phyloP scores from a whole-genome alignment of 2,329 filamentous ascomycete genomes.

The Monosporascus ibericus region DNA sequence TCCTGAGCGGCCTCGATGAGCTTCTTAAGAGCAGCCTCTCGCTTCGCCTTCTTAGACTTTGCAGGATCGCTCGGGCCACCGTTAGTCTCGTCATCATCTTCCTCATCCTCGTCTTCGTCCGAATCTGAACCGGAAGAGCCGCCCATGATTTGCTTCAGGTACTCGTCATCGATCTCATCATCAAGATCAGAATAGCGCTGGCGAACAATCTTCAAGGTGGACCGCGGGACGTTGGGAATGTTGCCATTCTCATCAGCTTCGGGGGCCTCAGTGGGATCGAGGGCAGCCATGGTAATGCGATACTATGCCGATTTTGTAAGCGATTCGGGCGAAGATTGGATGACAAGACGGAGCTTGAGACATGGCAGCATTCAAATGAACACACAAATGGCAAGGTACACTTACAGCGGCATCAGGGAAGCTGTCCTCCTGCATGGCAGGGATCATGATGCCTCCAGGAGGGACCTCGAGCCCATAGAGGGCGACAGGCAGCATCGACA shows the following conservation, averaged over 20 bases:
- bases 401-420: constrained; percentile 74
- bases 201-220: constrained; percentile 88
- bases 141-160: constrained; percentile 49
- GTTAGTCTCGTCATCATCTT: constrained; percentile 67
- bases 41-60: constrained; percentile 82
- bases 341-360: background rate
- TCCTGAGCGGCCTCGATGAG: constrained; percentile 63
- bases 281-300: constrained; percentile 96
- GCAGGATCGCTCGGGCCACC: constrained; percentile 86
- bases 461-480: constrained; percentile 92
- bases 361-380: background rate
- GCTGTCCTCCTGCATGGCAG: constrained; percentile 59
- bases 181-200: constrained; percentile 54
- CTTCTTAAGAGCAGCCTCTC: constrained; percentile 70
- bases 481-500: constrained; percentile 62
- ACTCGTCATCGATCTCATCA: constrained; percentile 63
- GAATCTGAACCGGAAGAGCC: constrained; percentile 42
- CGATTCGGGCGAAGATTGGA: background rate
- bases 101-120: constrained; percentile 44
- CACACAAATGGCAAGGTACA: constrained; percentile 15
- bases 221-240: constrained; percentile 59
- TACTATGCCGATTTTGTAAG: constrained; percentile 50
- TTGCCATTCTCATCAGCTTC: constrained; percentile 59
- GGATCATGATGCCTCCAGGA: constrained; percentile 74
- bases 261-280: constrained; percentile 78